phyloP scores from a whole-genome alignment of 139 green algal species.

The Auxenochlorella pyrenoidosa region DNA sequence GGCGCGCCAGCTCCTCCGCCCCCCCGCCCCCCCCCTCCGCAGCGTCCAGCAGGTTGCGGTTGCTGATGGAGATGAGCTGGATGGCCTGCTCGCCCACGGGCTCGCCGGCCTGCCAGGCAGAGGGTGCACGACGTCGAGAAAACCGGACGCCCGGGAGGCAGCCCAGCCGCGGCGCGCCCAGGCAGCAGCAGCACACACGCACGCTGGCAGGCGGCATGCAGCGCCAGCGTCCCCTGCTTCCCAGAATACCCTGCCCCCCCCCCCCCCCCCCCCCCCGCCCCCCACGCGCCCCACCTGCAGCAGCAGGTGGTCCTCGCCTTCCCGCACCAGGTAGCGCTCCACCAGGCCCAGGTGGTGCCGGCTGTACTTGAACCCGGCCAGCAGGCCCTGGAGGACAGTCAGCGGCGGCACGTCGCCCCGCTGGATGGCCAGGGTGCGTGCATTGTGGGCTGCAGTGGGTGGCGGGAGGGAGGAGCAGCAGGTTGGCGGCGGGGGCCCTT shows the following conservation, averaged over 20 bases:
- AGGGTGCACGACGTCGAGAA: too few relatives aligned
- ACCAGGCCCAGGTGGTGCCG: neutral
- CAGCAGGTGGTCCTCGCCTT: neutral
- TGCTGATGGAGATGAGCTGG: neutral
- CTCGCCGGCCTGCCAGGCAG: neutral
- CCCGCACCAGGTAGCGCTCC: neutral
- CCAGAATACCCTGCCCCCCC: too few relatives aligned
- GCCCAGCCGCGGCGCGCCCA: too few relatives aligned
- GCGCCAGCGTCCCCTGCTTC: too few relatives aligned
- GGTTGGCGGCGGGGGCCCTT: too few relatives aligned
- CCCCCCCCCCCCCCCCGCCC: neutral
- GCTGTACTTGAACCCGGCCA: neutral
- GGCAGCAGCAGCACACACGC: too few relatives aligned
- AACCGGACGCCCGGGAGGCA: too few relatives aligned
- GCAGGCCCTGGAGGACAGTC: neutral
- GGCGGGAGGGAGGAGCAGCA: neutral
- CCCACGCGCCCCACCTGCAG: neutral
- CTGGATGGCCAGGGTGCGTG: neutral
- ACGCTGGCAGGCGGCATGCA: too few relatives aligned
- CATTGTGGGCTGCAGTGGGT: neutral
- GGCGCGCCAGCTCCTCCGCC: constrained; percentile 3
- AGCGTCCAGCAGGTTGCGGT: neutral
- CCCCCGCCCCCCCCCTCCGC: neutral
- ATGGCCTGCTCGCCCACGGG: neutral
- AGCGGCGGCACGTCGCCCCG: neutral